A percentile compares a stretch with the other conserved stretches of the same genome.
Evolutionary conservation across 2,329 filamentous ascomycete species (phyloP).

Genomic region (Paradendryphiella salina): DNA sequence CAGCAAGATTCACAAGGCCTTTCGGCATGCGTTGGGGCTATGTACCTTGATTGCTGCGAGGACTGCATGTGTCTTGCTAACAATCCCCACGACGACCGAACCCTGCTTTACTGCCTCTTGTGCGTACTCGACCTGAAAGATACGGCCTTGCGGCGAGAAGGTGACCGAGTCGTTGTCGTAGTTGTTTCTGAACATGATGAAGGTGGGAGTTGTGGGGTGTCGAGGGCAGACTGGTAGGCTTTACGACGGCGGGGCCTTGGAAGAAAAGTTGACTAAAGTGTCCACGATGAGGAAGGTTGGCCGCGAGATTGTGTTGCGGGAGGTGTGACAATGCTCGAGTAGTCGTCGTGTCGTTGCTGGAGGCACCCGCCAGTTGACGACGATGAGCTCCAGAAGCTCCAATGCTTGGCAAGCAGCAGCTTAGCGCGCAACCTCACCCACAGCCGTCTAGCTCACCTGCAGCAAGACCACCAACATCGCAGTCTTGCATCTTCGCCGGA

Average conservation of each 20-base stretch:
- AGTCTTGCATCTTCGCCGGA: constrained; percentile 11
- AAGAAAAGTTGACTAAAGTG: background rate
- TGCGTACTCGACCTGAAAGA: constrained; percentile 99
- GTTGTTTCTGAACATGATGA: constrained; percentile 97
- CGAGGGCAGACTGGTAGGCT: constrained; percentile 1
- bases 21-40: background rate
- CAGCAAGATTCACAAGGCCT: background rate
- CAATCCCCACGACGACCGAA: constrained; percentile 94
- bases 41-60: constrained; percentile 92
- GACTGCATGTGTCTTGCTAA: constrained; percentile 97
- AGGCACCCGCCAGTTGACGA: constrained; percentile 36
- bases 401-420: constrained; percentile 6
- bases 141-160: constrained; percentile 98
- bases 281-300: background rate
- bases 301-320: constrained; percentile 1
- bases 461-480: constrained; percentile 7
- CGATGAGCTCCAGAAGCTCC: constrained; percentile 21
- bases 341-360: constrained; percentile 22
- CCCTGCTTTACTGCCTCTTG: constrained; percentile 98
- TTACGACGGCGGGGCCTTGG: background rate
- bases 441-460: constrained; percentile 1
- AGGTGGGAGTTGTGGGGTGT: constrained; percentile 22
- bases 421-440: constrained; percentile 10
- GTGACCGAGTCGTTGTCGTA: constrained; percentile 99
- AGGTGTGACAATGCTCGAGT: constrained; percentile 5